Percentiles rank a stretch among this genome's conserved stretches.
Conservation (phyloP, 2,329 filamentous ascomycete species). For the Phyllosticta capitalensis region DNA sequence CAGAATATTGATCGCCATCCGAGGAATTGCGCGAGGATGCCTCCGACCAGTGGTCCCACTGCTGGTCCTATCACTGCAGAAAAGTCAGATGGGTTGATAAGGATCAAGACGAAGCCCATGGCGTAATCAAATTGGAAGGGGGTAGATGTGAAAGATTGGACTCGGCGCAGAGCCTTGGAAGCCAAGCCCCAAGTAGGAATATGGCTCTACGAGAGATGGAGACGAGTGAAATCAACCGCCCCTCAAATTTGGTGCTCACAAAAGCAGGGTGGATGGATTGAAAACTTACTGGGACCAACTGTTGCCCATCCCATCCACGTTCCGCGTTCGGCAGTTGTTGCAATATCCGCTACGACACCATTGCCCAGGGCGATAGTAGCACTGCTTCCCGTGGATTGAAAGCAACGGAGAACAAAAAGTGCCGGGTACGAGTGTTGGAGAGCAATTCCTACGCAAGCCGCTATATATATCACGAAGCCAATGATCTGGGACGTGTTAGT, state of each 20-base stretch:
- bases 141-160: too few relatives aligned
- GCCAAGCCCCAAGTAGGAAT: too few relatives aligned
- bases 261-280: slow-evolving; percentile 14
- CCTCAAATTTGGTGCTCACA: slow-evolving; percentile 19
- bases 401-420: slow-evolving; percentile 25
- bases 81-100: neutral
- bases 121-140: slow-evolving; percentile 20
- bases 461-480: slow-evolving; percentile 24
- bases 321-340: slow-evolving; percentile 32
- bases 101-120: slow-evolving; percentile 4
- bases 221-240: neutral
- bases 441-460: slow-evolving; percentile 26
- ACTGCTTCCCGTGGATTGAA: slow-evolving; percentile 31
- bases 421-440: slow-evolving; percentile 24
- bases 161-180: too few relatives aligned
- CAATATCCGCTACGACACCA: slow-evolving; percentile 33
- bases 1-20: slow-evolving; percentile 34
- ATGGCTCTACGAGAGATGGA: too few relatives aligned
- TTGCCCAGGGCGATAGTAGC: slow-evolving; percentile 32
- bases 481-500: slow-evolving; percentile 22
- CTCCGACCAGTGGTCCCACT: slow-evolving; percentile 28
- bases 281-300: slow-evolving; percentile 9
- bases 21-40: slow-evolving; percentile 24
- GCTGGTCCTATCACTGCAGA: slow-evolving; percentile 19
- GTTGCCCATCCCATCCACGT: slow-evolving; percentile 31